Percentiles rank a stretch among this genome's conserved stretches.
phyloP scores from a whole-genome alignment of 495 filamentous ascomycete species.

The Aspergillus nidulans region DNA sequence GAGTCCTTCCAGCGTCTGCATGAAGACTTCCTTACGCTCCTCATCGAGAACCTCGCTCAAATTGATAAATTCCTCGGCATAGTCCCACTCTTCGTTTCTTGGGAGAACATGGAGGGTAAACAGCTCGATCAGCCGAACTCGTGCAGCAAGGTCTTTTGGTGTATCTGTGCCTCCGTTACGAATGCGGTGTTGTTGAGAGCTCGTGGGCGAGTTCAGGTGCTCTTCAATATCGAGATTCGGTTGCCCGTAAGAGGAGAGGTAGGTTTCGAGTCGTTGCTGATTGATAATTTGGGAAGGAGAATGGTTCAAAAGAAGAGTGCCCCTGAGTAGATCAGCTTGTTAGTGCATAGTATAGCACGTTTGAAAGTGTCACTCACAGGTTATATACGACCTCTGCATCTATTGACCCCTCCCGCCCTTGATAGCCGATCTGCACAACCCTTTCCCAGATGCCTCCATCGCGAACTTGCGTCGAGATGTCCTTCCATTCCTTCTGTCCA shows the following conservation, averaged over 20 bases:
- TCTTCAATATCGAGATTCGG: slow-evolving; percentile 64
- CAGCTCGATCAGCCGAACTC: slow-evolving; percentile 86
- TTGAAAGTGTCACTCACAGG: slow-evolving; percentile 53
- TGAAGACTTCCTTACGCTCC: slow-evolving; percentile 79
- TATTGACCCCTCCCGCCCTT: slow-evolving; percentile 79
- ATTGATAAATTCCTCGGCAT: slow-evolving; percentile 83
- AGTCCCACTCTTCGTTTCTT: slow-evolving; percentile 90
- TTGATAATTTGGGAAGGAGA: slow-evolving; percentile 75
- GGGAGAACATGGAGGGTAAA: slow-evolving; percentile 91
- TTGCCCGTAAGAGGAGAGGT: slow-evolving; percentile 71
- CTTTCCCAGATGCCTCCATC: slow-evolving; percentile 91
- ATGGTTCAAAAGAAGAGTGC: slow-evolving; percentile 82
- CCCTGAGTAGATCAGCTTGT: slow-evolving; percentile 43
- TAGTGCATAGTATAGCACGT: slow-evolving; percentile 5
- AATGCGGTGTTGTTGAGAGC: slow-evolving; percentile 25
- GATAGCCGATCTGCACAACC: slow-evolving; percentile 79
- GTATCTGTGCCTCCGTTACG: slow-evolving; percentile 62
- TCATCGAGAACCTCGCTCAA: slow-evolving; percentile 84
- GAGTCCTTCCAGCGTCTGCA: slow-evolving; percentile 60
- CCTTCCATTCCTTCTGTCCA: slow-evolving; percentile 78
- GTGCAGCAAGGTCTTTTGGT: slow-evolving; percentile 67
- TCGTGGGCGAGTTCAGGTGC: slow-evolving; percentile 38
- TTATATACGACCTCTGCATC: slow-evolving; percentile 95
- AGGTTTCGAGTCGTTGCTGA: slow-evolving; percentile 84
- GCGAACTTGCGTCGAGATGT: slow-evolving; percentile 71